Evolutionary conservation across 192 early-diverging fungal species (phyloP), one percentile per base, ranked within the genome.

Genomic region (Pilobolus umbonatus): DNA sequence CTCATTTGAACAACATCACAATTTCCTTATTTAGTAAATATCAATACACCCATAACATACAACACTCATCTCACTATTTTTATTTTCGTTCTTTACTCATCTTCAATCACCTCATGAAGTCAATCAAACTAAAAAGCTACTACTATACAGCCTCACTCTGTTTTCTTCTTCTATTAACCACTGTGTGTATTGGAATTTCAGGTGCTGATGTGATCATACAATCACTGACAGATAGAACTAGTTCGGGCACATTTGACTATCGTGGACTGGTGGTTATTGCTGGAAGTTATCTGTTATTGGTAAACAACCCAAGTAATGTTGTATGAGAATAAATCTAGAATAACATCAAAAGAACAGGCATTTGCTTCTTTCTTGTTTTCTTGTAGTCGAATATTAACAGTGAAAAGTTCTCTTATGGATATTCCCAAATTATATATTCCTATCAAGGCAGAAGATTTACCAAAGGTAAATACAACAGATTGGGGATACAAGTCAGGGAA

Each of bases 391-490:
- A 59, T 78, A 29, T 57, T 75, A 5, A 76, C 63, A 19, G 75
- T 78, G 7, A 75, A 73, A 44, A 55, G 67, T 44, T 67, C 76
- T n/a, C 51, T 76, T 24, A 61, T 60, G 22, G 71, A 72, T 38
- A 83, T 83, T 25, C 81, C 81, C 42, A 83, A 83, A 43, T 48
- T 74, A 0, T 77, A 75, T 32, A 62, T 78, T 45, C 76, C 75
- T 1, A 78, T 78, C 48, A 67, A 67, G 19, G 28, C 61, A 12
- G 72, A 74, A 12, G 72, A 79, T 50, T 22, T 80, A 19, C 81
- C 81, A 19, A 73, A 71, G 54, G 80, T 79, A 71, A 38, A 15
- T 38, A 32, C 4, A 30, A 39, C n/a, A n/a, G 19, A 46, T 6
- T 21, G 2, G 26, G 39, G 14, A 4, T 25, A 29, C 1, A 32